These are phyloP conservation scores for Termitomyces sp. DNA, from an alignment of 768 basidiomycete genomes.

Conservation along the genomic window DNA sequence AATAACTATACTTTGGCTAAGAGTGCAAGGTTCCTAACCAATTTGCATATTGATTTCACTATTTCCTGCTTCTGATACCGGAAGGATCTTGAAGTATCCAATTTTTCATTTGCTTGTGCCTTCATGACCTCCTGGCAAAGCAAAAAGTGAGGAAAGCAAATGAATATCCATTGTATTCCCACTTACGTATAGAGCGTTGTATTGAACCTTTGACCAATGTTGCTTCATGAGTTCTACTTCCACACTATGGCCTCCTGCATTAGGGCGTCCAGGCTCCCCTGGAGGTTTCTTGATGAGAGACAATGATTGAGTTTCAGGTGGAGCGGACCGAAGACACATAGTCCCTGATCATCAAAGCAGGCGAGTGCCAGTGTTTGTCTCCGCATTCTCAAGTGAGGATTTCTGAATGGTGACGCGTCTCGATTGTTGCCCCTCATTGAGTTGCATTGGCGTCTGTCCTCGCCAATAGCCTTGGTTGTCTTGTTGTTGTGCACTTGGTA, in stretches of 20 bases:
- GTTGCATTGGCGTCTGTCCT: neutral
- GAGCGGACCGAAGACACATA: neutral
- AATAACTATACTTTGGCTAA: no score
- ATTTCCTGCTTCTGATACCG: neutral
- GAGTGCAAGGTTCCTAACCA: neutral
- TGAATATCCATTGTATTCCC: neutral
- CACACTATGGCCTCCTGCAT: neutral
- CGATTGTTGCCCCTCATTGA: no score
- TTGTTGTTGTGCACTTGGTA: neutral
- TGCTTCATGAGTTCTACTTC: neutral
- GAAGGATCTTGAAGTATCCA: neutral
- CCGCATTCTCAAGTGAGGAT: neutral
- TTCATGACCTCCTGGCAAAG: neutral
- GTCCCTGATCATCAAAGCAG: neutral
- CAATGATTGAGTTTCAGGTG: neutral
- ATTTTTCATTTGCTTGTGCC: neutral
- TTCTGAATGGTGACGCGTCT: neutral
- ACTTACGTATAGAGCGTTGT: neutral
- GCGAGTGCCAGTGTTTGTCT: neutral
- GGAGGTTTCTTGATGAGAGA: neutral
- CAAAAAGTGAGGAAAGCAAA: no score
- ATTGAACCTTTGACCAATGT: neutral
- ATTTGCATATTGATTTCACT: neutral
- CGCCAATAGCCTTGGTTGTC: neutral
- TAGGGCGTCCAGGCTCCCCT: neutral